Conservation (phyloP, 305 asterid genomes). For the Fraxinus latifolia region DNA sequence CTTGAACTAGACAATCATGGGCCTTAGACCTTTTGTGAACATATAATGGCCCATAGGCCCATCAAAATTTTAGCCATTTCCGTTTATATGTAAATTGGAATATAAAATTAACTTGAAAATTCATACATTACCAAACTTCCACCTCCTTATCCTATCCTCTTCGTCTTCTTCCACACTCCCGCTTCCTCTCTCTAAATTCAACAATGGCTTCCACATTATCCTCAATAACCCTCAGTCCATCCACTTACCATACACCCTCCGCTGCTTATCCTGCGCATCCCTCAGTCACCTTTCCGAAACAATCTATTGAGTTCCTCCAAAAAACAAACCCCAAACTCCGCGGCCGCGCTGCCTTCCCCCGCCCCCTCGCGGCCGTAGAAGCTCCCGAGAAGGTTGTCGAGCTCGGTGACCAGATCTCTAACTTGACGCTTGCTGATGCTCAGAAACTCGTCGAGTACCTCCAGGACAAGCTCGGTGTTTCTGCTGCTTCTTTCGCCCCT, state of each 20-base stretch:
- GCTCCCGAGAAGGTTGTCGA: constrained; percentile 81
- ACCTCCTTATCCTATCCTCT: constrained; percentile 34
- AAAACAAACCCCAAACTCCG: constrained; percentile 29
- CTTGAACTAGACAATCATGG: background rate
- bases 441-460: constrained; percentile 93
- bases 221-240: constrained; percentile 27
- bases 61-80: too few species aligned
- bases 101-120: background rate
- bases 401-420: constrained; percentile 83
- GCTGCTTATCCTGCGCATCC: constrained; percentile 15
- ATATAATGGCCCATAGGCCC: background rate
- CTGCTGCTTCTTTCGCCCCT: constrained; percentile 85
- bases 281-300: constrained; percentile 39
- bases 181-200: background rate
- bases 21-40: background rate
- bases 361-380: constrained; percentile 67
- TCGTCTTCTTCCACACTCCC: background rate
- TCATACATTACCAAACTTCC: background rate
- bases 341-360: constrained; percentile 48
- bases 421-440: constrained; percentile 71
- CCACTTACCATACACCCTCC: constrained; percentile 20
- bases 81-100: background rate
- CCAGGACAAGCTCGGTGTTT: constrained; percentile 87
- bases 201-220: constrained; percentile 54
- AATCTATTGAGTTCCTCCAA: constrained; percentile 36